Conservation (phyloP, 1,284 basidiomycete genomes). For the Austropuccinia psidii region DNA sequence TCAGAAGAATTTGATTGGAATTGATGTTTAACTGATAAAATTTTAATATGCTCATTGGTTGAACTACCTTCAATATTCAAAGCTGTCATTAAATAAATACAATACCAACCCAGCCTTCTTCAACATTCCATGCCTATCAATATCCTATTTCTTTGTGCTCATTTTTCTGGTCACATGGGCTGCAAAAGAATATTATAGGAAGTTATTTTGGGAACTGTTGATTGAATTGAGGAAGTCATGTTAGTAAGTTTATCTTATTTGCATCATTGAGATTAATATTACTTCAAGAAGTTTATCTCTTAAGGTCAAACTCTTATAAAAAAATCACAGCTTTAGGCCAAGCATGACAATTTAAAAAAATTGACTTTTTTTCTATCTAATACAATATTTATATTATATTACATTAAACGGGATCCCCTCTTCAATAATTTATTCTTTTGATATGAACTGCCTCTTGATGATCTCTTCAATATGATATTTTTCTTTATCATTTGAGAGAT, state of each 20-base stretch:
- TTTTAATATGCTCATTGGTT: conserved; percentile 42
- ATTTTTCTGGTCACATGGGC: conserved; percentile 40
- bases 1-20: neutral
- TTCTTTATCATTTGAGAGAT: conserved; percentile 94
- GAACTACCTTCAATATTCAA: conserved; percentile 42
- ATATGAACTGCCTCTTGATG: conserved; percentile 53
- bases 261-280: conserved; percentile 11
- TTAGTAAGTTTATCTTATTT: conserved; percentile 58
- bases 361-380: conserved; percentile 94
- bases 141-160: conserved; percentile 42
- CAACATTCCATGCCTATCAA: conserved; percentile 43
- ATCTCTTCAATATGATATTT: conserved; percentile 87
- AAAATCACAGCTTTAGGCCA: conserved; percentile 55
- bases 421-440: conserved; percentile 34
- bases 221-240: conserved; percentile 80
- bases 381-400: conserved; percentile 75
- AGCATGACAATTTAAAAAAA: conserved; percentile 71
- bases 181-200: conserved; percentile 62
- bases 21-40: conserved; percentile 38
- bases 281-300: conserved; percentile 13
- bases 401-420: conserved; percentile 65
- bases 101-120: conserved; percentile 42
- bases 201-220: conserved; percentile 77
- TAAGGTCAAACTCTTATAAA: neutral
- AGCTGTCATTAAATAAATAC: conserved; percentile 40